Base-by-base conservation (phyloP, 2,329 filamentous ascomycete species). In the Penicillium psychrosexuale region DNA sequence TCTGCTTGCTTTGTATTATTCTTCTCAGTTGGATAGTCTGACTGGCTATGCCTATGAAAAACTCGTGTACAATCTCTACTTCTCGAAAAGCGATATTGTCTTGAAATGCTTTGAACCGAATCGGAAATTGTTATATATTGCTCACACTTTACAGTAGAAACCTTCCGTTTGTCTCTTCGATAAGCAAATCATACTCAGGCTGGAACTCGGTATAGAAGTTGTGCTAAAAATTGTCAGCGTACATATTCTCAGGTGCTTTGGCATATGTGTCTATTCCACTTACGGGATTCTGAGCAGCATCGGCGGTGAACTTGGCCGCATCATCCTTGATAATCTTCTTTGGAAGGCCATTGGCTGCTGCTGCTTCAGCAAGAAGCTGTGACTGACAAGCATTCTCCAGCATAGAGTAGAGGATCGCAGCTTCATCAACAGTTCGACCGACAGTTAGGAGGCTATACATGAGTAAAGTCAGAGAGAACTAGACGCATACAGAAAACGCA, bases 361-460 rank as follows among this genome's bases (percentile, higher is more conserved):
- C 73, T 6, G 73, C 73, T 46, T 77, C 74, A 3, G 72, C 74
- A 60, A 76, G 59, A 34, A 76, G 61, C 57, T 76, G 74, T 3
- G 72, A 70, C 39, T 74, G 72, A 39, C 74, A 76, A 40, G 73
- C 72, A 46, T 75, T 66, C 34, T 76, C 74, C n/a, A 76, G 64
- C 53, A 72, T 74, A 33, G 66, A 68, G 55, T 72, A 74, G 46
- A 74, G 66, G 45, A 71, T 72, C 1, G 72, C 71, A 1, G 72
- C 71, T 51, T 78, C 58, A 66, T 76, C 74, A 28, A 76, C 72
- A 1, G 74, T 76, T 36, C 63, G 64, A 19, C 74, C 74, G 9
- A 74, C 71, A 7, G 74, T 76, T 40, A 76, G 57, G 36, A 76
- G 65, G 27, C 74, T 74, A 46, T 9, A 56, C 3, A 44, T 6